Evolutionary conservation across 257 asterid genomes (phyloP).

Genomic region (Nicotiana undulata): DNA sequence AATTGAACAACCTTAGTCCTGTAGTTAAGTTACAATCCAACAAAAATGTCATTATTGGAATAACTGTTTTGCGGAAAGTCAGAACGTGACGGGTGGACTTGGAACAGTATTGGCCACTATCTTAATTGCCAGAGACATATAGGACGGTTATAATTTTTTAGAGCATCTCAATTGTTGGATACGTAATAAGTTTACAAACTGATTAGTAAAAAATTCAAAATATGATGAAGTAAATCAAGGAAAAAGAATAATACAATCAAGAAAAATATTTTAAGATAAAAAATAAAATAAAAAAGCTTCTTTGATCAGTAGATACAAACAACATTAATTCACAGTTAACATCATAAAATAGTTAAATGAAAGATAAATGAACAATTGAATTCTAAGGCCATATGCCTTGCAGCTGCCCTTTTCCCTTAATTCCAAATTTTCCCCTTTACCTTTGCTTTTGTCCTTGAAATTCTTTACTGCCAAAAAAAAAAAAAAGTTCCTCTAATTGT

Average conservation of each 20-base stretch:
- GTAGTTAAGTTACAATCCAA: no score
- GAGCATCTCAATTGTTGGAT: no score
- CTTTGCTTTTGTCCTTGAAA: neutral
- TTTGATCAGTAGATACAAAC: neutral
- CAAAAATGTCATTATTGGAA: no score
- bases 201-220: no score
- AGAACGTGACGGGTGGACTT: no score
- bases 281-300: neutral
- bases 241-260: neutral
- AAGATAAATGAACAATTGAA: neutral
- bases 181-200: no score
- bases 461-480: neutral
- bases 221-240: neutral
- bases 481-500: neutral
- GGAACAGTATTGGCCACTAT: no score
- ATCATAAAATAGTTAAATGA: neutral
- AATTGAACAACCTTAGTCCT: no score
- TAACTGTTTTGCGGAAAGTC: no score
- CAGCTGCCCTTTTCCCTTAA: neutral
- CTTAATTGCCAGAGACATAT: no score
- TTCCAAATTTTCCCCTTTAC: neutral
- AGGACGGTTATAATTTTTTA: no score
- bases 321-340: neutral
- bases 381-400: conserved; percentile 4
- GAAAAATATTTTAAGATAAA: neutral